Evolutionary conservation across 257 asterid species (phyloP), one percentile per base, ranked within the genome.

Genomic region (Apocynum venetum): DNA sequence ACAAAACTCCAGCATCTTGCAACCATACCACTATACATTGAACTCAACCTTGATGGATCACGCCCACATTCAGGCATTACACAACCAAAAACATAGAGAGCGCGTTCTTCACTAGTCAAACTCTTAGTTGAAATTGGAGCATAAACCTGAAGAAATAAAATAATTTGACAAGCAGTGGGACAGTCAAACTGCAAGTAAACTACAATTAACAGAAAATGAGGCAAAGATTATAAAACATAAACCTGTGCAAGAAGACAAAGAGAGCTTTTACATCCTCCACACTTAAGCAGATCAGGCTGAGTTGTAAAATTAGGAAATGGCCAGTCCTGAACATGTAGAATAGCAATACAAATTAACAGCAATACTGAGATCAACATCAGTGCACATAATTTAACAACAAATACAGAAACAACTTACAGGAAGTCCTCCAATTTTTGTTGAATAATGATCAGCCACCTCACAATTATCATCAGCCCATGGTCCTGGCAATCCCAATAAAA

Each of bases 231-330:
- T 46, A 31, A 20, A 47, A 47, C 41, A 36, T 25, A 76, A 83
- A 95, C 99, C 97, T 95, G 99, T 57, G 89, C 90, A 78, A 91
- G 80, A 75, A 93, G 96, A 80, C 89, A 83, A 40, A 93, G 90
- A 76, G 86, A 80, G 84, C 80, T 87, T 79, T 81, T 78, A 80
- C 99, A 95, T 25, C 75, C 69, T 77, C 49, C 69, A 82, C 98
- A 95, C 72, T 86, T 52, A 20, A 95, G 89, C 80, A 92, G 73
- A 79, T 81, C 87, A 64, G 80, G 86, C 76, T 73, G 83, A 77
- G 81, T 77, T 6, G 57, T 59, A 74, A 36, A 76, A 86, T 77
- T 44, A 19, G 94, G 85, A 77, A 83, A 79, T 31, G 98, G 93
- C 93, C 94, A 91, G 83, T 95, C 99, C 99, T 93, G 84, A 53